phyloP scores from a whole-genome alignment of 805 yeast genomes.

The Candida silvicultrix region DNA sequence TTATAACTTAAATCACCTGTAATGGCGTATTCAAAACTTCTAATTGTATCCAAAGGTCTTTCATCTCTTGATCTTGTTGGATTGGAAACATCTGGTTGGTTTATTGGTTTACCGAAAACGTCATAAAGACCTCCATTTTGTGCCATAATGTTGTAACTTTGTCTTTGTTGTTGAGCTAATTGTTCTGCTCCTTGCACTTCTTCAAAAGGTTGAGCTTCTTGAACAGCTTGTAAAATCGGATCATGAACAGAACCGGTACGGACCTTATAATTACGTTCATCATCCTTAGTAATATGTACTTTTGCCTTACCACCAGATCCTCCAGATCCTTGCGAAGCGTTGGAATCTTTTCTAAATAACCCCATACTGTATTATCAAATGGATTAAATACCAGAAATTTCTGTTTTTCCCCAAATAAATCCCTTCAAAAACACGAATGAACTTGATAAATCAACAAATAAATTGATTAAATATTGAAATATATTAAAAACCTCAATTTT shows the following conservation, averaged over 20 bases:
- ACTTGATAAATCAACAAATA: neutral
- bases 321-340: slow-evolving; percentile 21
- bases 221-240: slow-evolving; percentile 90
- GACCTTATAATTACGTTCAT: slow-evolving; percentile 49
- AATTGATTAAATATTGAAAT: no score
- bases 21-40: slow-evolving; percentile 89
- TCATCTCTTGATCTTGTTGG: slow-evolving; percentile 93
- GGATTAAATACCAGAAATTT: no score
- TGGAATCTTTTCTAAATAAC: slow-evolving; percentile 34
- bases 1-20: slow-evolving; percentile 80
- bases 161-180: slow-evolving; percentile 21
- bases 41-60: slow-evolving; percentile 93
- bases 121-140: slow-evolving; percentile 60
- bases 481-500: no score
- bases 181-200: slow-evolving; percentile 23
- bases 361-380: no score
- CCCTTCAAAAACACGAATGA: no score
- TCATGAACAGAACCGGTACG: slow-evolving; percentile 73
- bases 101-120: slow-evolving; percentile 79
- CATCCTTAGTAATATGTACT: slow-evolving; percentile 41
- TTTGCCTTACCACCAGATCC: slow-evolving; percentile 25
- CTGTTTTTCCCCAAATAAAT: no score
- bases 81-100: slow-evolving; percentile 79
- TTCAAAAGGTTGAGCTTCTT: slow-evolving; percentile 95
- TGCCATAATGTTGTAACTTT: slow-evolving; percentile 26